Evolutionary conservation across 768 basidiomycete genomes (phyloP), one percentile per base, ranked within the genome.

Genomic region (Kwoniella europaea): DNA sequence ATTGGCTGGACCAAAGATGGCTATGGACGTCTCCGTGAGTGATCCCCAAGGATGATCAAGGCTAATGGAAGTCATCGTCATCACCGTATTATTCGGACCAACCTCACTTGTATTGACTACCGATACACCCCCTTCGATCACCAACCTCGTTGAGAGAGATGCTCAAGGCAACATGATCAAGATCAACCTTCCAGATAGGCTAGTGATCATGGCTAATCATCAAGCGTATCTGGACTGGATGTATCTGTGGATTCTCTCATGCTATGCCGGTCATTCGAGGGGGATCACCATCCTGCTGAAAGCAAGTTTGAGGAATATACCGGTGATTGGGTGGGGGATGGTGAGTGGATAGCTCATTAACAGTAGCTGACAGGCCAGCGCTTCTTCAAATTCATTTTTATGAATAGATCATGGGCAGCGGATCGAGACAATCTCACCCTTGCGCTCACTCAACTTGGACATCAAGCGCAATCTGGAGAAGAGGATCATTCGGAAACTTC

Each of bases 331-430:
- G 15, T 93, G 92, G 90, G 94, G 94, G 9, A 82, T 83, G 82
- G 80, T 84, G 68, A 73, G 82, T 78, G 15, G 16, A 10, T 16
- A 53, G 41, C 1, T 1, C 6, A 10, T 5, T 27, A 5, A 22
- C 46, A 10, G 7, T 0, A 41, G 35, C 63, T 65, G 43, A 70
- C 24, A 27, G 18, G 4, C 20, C 41, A 98, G 97, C 93, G 92
- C 88, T 90, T 94, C 85, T 97, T 89, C 84, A 87, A 90, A 69
- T 98, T 98, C 84, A 93, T 98, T 69, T 98, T 98, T 83, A 88
- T 98, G 24, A 89, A 91, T 18, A 90, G 94, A 44, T 93, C 91
- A 22, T 96, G 94, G 95, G 90, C 91, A 1, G 89, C 92, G 20
- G 95, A 98, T 82, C 87, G 89, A 70, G 79, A 87, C 10, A 88